Conservation (phyloP, 805 yeast species). For the Zygosaccharomyces bisporus region DNA sequence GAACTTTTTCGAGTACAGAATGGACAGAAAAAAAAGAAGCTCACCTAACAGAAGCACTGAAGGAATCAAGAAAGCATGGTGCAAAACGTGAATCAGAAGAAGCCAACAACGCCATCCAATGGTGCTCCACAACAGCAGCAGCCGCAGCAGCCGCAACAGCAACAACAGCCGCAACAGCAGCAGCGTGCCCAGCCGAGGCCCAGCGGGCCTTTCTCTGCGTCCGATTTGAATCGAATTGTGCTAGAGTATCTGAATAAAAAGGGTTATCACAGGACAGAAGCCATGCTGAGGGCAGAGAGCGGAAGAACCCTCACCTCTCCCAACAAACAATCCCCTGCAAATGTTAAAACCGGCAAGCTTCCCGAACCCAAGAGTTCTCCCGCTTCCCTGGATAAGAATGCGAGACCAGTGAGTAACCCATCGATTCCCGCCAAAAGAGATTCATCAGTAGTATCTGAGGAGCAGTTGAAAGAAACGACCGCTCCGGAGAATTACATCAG, state of each 20-base stretch:
- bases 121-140: constrained; percentile 8
- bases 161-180: constrained; percentile 10
- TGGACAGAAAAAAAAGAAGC: background rate
- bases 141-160: constrained; percentile 12
- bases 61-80: background rate
- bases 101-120: background rate
- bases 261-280: constrained; percentile 92
- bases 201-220: constrained; percentile 53
- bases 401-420: constrained; percentile 35
- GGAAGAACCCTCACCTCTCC: constrained; percentile 55
- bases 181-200: constrained; percentile 19
- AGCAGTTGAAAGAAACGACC: constrained; percentile 24
- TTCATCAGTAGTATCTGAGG: constrained; percentile 24
- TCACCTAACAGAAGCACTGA: background rate
- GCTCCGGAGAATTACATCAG: constrained; percentile 67
- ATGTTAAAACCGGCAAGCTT: constrained; percentile 42
- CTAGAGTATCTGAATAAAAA: constrained; percentile 88
- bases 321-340: constrained; percentile 45
- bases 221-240: constrained; percentile 87
- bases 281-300: constrained; percentile 85
- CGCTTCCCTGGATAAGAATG: constrained; percentile 30
- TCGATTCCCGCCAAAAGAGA: constrained; percentile 32
- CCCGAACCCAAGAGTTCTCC: constrained; percentile 33
- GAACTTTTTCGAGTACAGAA: background rate
- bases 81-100: background rate